Conservation (phyloP, 148 eudicot genomes). For the Tetragonia tetragonoides region DNA sequence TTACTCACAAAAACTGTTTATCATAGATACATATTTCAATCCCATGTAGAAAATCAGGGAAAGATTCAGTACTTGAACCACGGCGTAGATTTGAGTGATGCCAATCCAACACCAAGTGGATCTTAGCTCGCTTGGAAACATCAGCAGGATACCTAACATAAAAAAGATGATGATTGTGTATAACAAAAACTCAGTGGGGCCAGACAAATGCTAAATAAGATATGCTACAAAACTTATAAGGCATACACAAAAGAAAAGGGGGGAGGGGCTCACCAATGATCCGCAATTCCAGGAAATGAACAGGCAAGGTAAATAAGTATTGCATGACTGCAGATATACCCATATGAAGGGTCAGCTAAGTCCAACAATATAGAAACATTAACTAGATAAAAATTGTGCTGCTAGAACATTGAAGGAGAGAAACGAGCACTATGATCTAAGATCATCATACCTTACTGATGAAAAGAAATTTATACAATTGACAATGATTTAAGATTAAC, state of each 20-base stretch:
- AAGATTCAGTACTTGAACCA: constrained; percentile 61
- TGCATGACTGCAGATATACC: constrained; percentile 69
- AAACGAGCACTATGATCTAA: background rate
- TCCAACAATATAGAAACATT: background rate
- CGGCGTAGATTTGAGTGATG: constrained; percentile 86
- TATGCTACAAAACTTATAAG: too few relatives aligned
- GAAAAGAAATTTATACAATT: background rate
- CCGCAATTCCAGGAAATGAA: constrained; percentile 85
- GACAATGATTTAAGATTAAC: too few relatives aligned
- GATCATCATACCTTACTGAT: too few relatives aligned
- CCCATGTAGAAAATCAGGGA: background rate
- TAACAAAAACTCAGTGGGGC: background rate
- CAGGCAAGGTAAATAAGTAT: constrained; percentile 75
- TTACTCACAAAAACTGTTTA: background rate
- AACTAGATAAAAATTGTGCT: background rate
- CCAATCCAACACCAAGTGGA: constrained; percentile 93
- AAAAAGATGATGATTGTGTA: constrained; percentile 5
- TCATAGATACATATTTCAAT: background rate
- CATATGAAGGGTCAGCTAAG: constrained; percentile 4
- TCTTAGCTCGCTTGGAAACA: constrained; percentile 72
- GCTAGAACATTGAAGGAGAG: background rate
- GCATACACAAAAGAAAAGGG: too few relatives aligned
- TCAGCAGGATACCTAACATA: constrained; percentile 85
- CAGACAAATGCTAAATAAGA: background rate
- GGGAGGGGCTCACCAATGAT: constrained; percentile 63